Conservation (phyloP, 176 grass and related monocot genomes). For the Ampelocalamus luodianensis region DNA sequence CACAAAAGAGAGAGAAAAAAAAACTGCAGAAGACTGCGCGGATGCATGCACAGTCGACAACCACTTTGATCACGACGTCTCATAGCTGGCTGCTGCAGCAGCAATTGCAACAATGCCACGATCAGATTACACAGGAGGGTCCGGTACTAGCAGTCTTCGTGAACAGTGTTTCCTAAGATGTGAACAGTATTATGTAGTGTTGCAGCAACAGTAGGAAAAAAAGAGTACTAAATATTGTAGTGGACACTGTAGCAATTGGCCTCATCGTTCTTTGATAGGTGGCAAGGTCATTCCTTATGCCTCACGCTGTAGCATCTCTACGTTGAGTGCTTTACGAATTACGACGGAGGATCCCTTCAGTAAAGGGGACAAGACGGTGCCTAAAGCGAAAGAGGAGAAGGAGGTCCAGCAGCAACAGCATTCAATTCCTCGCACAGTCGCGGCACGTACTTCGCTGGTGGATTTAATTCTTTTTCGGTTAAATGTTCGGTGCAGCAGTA, state of each 20-base stretch:
- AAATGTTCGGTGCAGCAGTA: neutral
- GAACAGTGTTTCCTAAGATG: too few relatives aligned
- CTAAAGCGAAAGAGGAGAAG: neutral
- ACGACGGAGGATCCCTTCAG: too few relatives aligned
- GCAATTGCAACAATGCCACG: too few relatives aligned
- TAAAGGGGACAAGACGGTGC: neutral
- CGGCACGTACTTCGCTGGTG: neutral
- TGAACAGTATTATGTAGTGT: too few relatives aligned
- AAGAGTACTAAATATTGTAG: too few relatives aligned
- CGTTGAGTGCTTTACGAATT: too few relatives aligned
- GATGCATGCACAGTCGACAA: neutral
- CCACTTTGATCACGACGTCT: neutral
- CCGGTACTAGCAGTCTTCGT: too few relatives aligned
- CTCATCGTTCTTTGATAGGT: too few relatives aligned
- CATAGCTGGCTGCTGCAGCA: neutral
- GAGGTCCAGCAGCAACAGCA: neutral
- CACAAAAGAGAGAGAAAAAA: neutral
- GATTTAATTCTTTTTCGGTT: neutral
- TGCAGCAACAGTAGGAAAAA: too few relatives aligned
- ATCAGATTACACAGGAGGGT: neutral
- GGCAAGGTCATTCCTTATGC: too few relatives aligned
- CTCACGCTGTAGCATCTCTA: too few relatives aligned
- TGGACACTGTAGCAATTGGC: too few relatives aligned
- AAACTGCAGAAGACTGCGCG: neutral
- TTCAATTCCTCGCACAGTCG: neutral